Evolutionary conservation across 2,329 filamentous ascomycete species (phyloP).

Genomic region (Coccinonectria pachysandricola): DNA sequence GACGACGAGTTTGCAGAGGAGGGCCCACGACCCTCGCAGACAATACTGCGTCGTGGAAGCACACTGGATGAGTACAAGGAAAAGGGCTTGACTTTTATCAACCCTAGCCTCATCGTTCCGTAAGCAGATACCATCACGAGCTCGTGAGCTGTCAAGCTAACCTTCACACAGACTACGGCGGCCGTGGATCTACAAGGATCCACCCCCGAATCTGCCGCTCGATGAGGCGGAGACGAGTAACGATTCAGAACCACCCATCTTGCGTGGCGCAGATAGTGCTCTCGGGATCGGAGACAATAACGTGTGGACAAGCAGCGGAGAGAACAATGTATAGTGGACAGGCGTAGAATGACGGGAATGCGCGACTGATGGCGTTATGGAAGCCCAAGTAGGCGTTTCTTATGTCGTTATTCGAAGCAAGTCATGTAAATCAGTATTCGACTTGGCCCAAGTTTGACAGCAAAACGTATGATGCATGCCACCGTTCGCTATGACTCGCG

Average conservation of each 20-base stretch:
- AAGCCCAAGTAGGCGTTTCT: too few relatives aligned
- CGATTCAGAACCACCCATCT: conserved; percentile 16
- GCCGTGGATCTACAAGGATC: conserved; percentile 57
- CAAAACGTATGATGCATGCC: too few relatives aligned
- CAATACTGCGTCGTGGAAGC: conserved; percentile 41
- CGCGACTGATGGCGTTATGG: too few relatives aligned
- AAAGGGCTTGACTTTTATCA: conserved; percentile 60
- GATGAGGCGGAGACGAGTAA: conserved; percentile 19
- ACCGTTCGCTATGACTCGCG: too few relatives aligned
- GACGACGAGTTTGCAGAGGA: conserved; percentile 29
- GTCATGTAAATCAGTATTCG: too few relatives aligned
- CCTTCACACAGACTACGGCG: conserved; percentile 46
- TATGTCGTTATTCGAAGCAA: too few relatives aligned
- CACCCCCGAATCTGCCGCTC: conserved; percentile 29
- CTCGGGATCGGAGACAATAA: conserved; percentile 30
- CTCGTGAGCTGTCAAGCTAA: conserved; percentile 7
- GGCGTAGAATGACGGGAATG: too few relatives aligned
- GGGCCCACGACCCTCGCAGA: conserved; percentile 27
- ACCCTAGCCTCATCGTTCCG: conserved; percentile 61
- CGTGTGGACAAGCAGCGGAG: conserved; percentile 24
- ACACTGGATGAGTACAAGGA: conserved; percentile 66
- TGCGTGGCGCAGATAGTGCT: conserved; percentile 26
- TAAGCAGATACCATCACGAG: conserved; percentile 32
- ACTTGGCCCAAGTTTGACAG: too few relatives aligned
- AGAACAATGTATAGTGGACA: conserved; percentile 13